phyloP scores from a whole-genome alignment of 2,329 filamentous ascomycete genomes.

The Dendrostoma leiphaemia region DNA sequence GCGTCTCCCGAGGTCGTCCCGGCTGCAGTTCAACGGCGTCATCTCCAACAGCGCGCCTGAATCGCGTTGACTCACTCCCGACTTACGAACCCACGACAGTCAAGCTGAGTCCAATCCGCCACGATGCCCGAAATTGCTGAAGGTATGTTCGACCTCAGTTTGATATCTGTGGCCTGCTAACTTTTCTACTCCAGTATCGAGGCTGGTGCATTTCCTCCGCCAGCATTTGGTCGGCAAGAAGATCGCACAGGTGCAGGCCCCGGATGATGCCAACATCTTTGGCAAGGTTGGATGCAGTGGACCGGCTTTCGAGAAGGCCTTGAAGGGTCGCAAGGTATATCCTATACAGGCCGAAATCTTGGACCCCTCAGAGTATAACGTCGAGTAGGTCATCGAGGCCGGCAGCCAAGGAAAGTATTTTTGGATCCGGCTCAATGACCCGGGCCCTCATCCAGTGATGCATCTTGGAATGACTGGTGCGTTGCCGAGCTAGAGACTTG shows the following conservation, averaged over 20 bases:
- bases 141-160: conserved; percentile 34
- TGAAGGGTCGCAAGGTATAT: conserved; percentile 67
- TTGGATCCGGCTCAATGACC: conserved; percentile 68
- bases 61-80: too few species aligned
- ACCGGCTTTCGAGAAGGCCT: conserved; percentile 67
- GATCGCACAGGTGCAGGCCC: conserved; percentile 66
- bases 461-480: conserved; percentile 74
- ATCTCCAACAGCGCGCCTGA: conserved; percentile 4
- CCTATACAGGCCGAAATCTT: not conserved
- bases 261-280: conserved; percentile 82
- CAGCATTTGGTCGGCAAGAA: conserved; percentile 82
- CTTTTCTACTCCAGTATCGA: conserved; percentile 58
- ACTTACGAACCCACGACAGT: too few species aligned
- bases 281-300: conserved; percentile 86
- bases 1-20: not conserved
- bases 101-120: not conserved
- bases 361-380: not conserved
- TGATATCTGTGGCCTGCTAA: conserved; percentile 6
- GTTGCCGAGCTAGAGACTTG: conserved; percentile 2
- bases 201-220: conserved; percentile 81
- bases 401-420: conserved; percentile 97
- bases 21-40: not conserved
- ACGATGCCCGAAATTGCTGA: conserved; percentile 64
- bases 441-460: conserved; percentile 82
- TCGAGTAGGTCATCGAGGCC: conserved; percentile 52